Base-by-base conservation (phyloP, 345 rosid genomes). In the Crucihimalaya himalaica region DNA sequence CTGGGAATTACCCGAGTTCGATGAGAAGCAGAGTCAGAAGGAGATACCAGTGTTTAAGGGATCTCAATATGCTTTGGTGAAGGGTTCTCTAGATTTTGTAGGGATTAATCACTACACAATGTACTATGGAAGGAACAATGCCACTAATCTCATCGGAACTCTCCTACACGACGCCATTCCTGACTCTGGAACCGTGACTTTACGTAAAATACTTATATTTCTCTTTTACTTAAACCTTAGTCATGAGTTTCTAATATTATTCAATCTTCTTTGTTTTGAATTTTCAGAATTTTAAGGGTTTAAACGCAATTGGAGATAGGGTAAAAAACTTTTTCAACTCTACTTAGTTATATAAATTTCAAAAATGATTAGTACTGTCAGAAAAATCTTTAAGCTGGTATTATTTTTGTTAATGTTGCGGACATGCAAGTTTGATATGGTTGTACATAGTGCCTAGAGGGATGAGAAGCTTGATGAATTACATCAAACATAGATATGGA, bases 91-190 rank as follows among this genome's bases (percentile, higher is more conserved):
- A 59, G 99, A 95, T 73, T 95, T 91, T 65, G 89, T 95, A 11
- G 99, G 99, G 55, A 89, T 95, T 37, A 95, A 95, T 74, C 99
- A 95, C 73, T 95, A 95, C 74, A 95, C 99, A 32, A 91, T 97
- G 2, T 89, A 34, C 46, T 95, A 91, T 54, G 97, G 89, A 21
- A 74, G 68, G 56, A 71, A 75, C 57, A 84, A 84, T 54, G 6
- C 63, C 25, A 62, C 82, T 1, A 69, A 48, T 63, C 18, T 81
- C 45, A 61, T 89, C 8, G 82, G 84, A 11, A 10, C 4, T n/a
- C 25, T 89, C 62, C 80, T 95, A 14, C 59, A 88, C 32, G 97
- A 91, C 65, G 73, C 96, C n/a, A 4, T 88, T 12, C 76, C 96
- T 20, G 99, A 95, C 77, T 85, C 97, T 2, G 97, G 99, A 6